phyloP scores from a whole-genome alignment of 805 yeast species.

The Saccharomyces kudriavzevii region DNA sequence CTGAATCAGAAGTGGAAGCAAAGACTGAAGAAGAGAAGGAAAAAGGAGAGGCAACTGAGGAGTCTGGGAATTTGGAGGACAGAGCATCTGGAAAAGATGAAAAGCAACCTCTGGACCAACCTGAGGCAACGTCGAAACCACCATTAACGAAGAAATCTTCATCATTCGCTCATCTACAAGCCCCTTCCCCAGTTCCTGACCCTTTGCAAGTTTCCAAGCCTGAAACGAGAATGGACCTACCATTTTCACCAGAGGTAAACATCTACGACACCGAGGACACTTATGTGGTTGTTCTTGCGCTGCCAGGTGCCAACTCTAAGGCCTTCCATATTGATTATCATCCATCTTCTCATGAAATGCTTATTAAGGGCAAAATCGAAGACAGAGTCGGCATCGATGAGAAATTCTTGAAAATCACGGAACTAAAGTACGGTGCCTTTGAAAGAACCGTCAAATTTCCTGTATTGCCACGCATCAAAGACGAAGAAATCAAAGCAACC shows the following conservation, averaged over 20 bases:
- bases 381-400: constrained; percentile 35
- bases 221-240: constrained; percentile 34
- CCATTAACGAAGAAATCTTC: constrained; percentile 3
- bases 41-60: constrained; percentile 1
- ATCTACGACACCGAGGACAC: constrained; percentile 43
- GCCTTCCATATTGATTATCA: constrained; percentile 51
- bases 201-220: constrained; percentile 41
- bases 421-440: constrained; percentile 49
- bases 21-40: constrained; percentile 4
- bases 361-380: constrained; percentile 43
- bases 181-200: constrained; percentile 31
- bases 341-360: constrained; percentile 46
- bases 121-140: constrained; percentile 1
- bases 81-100: background rate
- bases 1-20: constrained; percentile 6
- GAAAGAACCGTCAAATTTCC: constrained; percentile 53
- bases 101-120: background rate
- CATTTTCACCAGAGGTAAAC: constrained; percentile 53
- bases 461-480: constrained; percentile 42
- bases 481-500: constrained; percentile 46
- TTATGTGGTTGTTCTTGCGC: constrained; percentile 42
- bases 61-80: background rate
- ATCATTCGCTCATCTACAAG: constrained; percentile 18
- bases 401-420: constrained; percentile 39
- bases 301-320: constrained; percentile 52